Conservation (phyloP, 148 eudicot genomes). For the Camellia lanceoleosa region DNA sequence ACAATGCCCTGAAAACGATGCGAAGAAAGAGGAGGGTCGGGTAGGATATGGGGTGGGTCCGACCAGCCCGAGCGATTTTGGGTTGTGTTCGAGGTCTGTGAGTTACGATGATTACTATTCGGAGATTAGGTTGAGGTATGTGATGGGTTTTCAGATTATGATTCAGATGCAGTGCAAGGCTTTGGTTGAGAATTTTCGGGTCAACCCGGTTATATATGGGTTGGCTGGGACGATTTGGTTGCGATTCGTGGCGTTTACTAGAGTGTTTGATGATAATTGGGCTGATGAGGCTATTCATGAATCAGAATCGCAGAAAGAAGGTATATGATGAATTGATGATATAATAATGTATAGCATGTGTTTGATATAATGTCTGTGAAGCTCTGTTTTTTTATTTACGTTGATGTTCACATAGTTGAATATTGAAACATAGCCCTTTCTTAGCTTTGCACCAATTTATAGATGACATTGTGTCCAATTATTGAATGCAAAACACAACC, state of each 20-base stretch:
- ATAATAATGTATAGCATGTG: not conserved
- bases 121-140: constrained; percentile 56
- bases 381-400: not conserved
- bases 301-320: constrained; percentile 59
- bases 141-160: constrained; percentile 66
- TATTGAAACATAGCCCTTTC: not conserved
- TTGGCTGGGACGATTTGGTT: constrained; percentile 64
- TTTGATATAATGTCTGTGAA: not conserved
- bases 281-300: constrained; percentile 50
- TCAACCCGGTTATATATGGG: constrained; percentile 53
- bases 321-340: constrained; percentile 28
- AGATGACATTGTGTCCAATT: no score
- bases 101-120: constrained; percentile 39
- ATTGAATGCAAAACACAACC: no score
- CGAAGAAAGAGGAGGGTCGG: constrained; percentile 13
- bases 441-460: no score
- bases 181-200: constrained; percentile 56
- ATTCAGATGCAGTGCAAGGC: constrained; percentile 60
- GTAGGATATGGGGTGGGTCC: constrained; percentile 45
- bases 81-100: constrained; percentile 4
- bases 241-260: constrained; percentile 40
- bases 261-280: constrained; percentile 60
- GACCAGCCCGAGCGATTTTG: constrained; percentile 63
- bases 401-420: not conserved
- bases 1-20: constrained; percentile 13